Evolutionary conservation across 1,284 basidiomycete species (phyloP).

Genomic region (Mycena sp.): DNA sequence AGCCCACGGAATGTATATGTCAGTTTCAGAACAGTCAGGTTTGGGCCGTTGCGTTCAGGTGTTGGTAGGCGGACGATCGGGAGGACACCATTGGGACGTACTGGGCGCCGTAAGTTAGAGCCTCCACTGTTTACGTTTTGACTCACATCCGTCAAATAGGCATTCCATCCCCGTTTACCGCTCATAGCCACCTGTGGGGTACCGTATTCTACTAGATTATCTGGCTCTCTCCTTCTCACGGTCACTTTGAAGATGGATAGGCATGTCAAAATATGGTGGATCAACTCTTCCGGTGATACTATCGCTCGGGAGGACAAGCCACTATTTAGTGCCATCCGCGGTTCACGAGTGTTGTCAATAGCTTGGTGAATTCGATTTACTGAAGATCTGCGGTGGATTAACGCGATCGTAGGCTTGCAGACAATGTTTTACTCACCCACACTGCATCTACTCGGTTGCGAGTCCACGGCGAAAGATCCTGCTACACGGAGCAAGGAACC

Average conservation of each 20-base stretch:
- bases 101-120: constrained; percentile 62
- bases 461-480: too few relatives aligned
- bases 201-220: constrained; percentile 54
- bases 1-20: constrained; percentile 72
- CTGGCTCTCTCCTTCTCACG: constrained; percentile 37
- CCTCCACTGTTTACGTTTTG: background rate
- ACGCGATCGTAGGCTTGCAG: constrained; percentile 57
- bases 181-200: constrained; percentile 81
- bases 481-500: too few relatives aligned
- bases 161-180: constrained; percentile 69
- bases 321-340: constrained; percentile 73
- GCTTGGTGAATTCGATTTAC: constrained; percentile 59
- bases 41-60: constrained; percentile 70
- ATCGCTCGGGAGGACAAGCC: constrained; percentile 76
- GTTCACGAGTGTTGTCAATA: constrained; percentile 70
- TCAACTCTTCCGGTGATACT: constrained; percentile 46
- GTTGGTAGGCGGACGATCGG: constrained; percentile 72
- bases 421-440: constrained; percentile 68
- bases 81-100: constrained; percentile 75
- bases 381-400: background rate
- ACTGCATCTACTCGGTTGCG: constrained; percentile 52
- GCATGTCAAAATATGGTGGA: constrained; percentile 75
- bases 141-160: constrained; percentile 51
- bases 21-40: constrained; percentile 66
- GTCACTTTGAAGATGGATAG: constrained; percentile 68